Evolutionary conservation across 306 rosid genomes (phyloP).

Genomic region (Rosa chinensis): DNA sequence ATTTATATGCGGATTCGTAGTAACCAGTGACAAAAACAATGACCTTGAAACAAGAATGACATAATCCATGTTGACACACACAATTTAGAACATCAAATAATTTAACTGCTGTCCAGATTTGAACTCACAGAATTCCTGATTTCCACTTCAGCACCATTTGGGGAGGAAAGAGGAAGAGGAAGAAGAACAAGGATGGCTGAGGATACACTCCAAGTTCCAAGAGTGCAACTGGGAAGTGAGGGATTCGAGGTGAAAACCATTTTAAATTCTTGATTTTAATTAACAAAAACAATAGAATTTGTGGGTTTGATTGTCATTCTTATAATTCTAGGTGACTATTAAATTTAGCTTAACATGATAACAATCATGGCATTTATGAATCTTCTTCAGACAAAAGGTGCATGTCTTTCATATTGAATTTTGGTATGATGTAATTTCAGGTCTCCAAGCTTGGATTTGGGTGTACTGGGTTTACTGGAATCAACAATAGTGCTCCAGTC

Average conservation of each 20-base stretch:
- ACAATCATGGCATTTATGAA: not conserved
- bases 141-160: not conserved
- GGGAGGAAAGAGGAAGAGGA: not conserved
- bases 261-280: not conserved
- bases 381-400: not conserved
- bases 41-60: not conserved
- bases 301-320: not conserved
- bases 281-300: not conserved
- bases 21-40: not conserved
- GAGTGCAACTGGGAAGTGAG: slow-evolving; percentile 24
- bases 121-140: not conserved
- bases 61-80: not conserved
- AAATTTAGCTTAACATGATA: not conserved
- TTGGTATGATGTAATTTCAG: slow-evolving; percentile 6
- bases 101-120: not conserved
- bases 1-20: not conserved
- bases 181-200: slow-evolving; percentile 31
- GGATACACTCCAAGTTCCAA: slow-evolving; percentile 18
- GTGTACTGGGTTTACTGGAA: slow-evolving; percentile 60
- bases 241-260: not conserved
- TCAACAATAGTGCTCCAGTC: slow-evolving; percentile 46
- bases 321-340: not conserved
- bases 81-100: not conserved
- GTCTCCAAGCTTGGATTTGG: slow-evolving; percentile 82
- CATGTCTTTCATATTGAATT: slow-evolving; percentile 3